These are phyloP conservation scores for Paramecium sexaurelia DNA, from an alignment of 73 alveolate genomes.

Conservation along the genomic window DNA sequence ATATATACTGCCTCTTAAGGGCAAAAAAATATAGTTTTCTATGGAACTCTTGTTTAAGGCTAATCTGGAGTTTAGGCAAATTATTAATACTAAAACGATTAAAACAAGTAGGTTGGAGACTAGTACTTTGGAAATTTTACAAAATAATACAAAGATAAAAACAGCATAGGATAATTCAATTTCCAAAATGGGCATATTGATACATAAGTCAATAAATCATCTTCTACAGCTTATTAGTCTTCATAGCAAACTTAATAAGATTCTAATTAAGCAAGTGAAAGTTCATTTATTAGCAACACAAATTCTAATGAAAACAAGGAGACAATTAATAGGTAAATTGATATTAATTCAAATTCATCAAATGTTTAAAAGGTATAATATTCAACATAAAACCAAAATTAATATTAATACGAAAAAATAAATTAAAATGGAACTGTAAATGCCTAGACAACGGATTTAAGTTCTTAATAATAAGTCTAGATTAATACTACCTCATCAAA, in stretches of 20 bases:
- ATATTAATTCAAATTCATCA: not conserved
- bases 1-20: not conserved
- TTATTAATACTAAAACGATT: not conserved
- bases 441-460: not conserved
- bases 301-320: no score
- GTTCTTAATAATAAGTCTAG: not conserved
- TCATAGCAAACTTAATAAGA: not conserved
- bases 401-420: no score
- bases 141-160: not conserved
- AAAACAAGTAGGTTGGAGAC: not conserved
- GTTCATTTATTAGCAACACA: no score
- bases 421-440: not conserved
- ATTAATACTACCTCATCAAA: not conserved
- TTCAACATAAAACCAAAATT: not conserved
- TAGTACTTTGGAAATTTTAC: not conserved
- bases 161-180: not conserved
- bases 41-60: not conserved
- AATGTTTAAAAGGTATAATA: not conserved
- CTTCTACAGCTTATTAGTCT: not conserved
- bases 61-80: not conserved
- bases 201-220: not conserved
- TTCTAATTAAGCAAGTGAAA: not conserved
- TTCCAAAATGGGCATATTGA: not conserved
- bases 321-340: not conserved
- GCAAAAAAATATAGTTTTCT: not conserved